Evolutionary conservation across 2,329 filamentous ascomycete species (phyloP), one percentile per base, ranked within the genome.

Genomic region (Trichothecium roseum): DNA sequence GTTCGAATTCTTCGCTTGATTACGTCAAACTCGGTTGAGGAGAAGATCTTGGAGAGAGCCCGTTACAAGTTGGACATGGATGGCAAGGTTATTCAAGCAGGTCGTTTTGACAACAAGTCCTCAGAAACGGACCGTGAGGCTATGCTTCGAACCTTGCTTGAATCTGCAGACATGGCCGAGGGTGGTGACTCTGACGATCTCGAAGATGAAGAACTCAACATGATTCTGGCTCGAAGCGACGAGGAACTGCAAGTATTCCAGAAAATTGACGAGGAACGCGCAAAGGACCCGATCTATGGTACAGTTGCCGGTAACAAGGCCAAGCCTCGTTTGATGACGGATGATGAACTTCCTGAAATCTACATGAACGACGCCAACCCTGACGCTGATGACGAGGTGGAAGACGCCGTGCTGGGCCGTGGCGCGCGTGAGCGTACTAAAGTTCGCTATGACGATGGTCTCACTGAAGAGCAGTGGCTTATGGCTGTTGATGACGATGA

Each of bases 61-160:
- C 83, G 94, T 47, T 98, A 83, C 74, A 98, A 98, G 72, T 74
- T 98, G 45, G 89, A 96, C 58, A 95, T 98, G 83, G 91, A 98
- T 54, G 89, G 91, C 65, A 98, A 98, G 62, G 88, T 98, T 54
- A 98, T 98, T 48, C 91, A 98, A 57, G 91, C 91, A 40, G 91
- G 91, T 78, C 93, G 94, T 55, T 98, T 98, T 64, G 91, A 98
- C 50, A 96, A 98, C 66, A 98, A 96, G 55, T 98, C 91, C 2
- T 96, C 91, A 1, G 91, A 95, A 56, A 94, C 94, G 37, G 91
- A 98, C 60, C 85, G 91, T 69, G 91, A 98, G 53, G 89, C 91
- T 30, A 89, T 98, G 76, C 68, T 98, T 47, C 80, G 91, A 50
- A 93, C 93, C 33, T 77, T 98, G 52, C 69, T 98, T 41, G 91